A percentile compares a stretch with the other conserved stretches of the same genome.
Evolutionary conservation across 352 stramenopile species (phyloP).

Genomic region (Globisporangium acanthophoron): DNA sequence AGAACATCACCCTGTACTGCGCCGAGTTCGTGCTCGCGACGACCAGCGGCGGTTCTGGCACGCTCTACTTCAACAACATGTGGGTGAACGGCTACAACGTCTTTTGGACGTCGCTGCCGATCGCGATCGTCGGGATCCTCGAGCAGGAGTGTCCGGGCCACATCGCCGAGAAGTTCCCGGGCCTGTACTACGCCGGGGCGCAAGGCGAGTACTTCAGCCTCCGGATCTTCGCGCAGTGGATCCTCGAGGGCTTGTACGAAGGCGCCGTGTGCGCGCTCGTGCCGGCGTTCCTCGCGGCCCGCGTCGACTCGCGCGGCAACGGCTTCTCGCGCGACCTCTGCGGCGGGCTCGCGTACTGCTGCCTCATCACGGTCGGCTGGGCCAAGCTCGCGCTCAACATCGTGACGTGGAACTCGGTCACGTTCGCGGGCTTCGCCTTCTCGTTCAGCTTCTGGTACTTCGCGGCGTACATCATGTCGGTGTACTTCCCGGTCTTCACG

Average conservation of each 20-base stretch:
- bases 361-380: conserved; percentile 76
- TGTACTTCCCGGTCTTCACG: conserved; percentile 46
- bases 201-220: conserved; percentile 82
- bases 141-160: conserved; percentile 75
- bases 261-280: conserved; percentile 63
- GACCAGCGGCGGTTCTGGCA: conserved; percentile 64
- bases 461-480: conserved; percentile 55
- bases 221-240: conserved; percentile 76
- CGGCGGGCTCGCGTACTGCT: conserved; percentile 71
- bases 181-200: conserved; percentile 73
- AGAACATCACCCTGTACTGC: conserved; percentile 93
- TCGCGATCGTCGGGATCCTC: conserved; percentile 71
- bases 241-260: conserved; percentile 77
- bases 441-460: conserved; percentile 79
- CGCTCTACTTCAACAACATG: conserved; percentile 87
- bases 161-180: conserved; percentile 72
- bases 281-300: conserved; percentile 49
- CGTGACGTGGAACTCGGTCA: conserved; percentile 75
- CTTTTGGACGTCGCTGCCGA: conserved; percentile 93
- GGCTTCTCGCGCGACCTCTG: conserved; percentile 64
- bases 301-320: conserved; percentile 55
- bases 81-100: conserved; percentile 96
- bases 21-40: conserved; percentile 87
- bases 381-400: conserved; percentile 80
- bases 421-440: conserved; percentile 37